phyloP scores from a whole-genome alignment of 1,284 basidiomycete genomes.

The Ceratobasidium sp. region DNA sequence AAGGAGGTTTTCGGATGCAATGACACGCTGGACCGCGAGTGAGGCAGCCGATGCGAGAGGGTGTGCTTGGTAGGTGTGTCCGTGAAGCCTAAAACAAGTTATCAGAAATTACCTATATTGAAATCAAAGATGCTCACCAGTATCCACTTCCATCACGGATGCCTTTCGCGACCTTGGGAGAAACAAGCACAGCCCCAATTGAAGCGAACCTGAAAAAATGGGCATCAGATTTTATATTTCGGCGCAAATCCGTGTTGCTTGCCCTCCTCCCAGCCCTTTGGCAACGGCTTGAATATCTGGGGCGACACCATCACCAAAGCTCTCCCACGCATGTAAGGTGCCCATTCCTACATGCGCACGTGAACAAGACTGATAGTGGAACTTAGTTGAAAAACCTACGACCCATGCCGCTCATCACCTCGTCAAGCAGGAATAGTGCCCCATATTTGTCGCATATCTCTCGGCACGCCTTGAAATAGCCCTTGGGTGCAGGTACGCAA shows the following conservation, averaged over 20 bases:
- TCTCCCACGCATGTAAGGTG: conserved; percentile 86
- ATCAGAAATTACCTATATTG: neutral
- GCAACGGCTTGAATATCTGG: conserved; percentile 88
- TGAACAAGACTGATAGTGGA: neutral
- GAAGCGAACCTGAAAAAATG: conserved; percentile 70
- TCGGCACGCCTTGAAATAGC: conserved; percentile 85
- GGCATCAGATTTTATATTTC: conserved; percentile 17
- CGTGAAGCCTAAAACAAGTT: conserved; percentile 63
- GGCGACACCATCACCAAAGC: conserved; percentile 75
- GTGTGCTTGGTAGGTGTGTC: conserved; percentile 86
- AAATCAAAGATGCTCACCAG: conserved; percentile 58
- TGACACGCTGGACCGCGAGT: conserved; percentile 80
- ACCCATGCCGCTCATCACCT: conserved; percentile 89
- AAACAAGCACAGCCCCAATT: conserved; percentile 83
- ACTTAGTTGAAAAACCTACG: conserved; percentile 60
- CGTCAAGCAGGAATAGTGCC: conserved; percentile 86
- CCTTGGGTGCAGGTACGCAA: conserved; percentile 76
- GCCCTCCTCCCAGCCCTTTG: conserved; percentile 89
- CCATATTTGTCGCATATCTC: conserved; percentile 88
- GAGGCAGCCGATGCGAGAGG: conserved; percentile 80
- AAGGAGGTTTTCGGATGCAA: conserved; percentile 74
- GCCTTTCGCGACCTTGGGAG: conserved; percentile 74
- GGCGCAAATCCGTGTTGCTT: conserved; percentile 50
- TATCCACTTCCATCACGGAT: conserved; percentile 72
- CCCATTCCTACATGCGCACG: conserved; percentile 70